Evolutionary conservation across 2,329 filamentous ascomycete species (phyloP), one percentile per base, ranked within the genome.

Genomic region (Samsoniella hepiali): DNA sequence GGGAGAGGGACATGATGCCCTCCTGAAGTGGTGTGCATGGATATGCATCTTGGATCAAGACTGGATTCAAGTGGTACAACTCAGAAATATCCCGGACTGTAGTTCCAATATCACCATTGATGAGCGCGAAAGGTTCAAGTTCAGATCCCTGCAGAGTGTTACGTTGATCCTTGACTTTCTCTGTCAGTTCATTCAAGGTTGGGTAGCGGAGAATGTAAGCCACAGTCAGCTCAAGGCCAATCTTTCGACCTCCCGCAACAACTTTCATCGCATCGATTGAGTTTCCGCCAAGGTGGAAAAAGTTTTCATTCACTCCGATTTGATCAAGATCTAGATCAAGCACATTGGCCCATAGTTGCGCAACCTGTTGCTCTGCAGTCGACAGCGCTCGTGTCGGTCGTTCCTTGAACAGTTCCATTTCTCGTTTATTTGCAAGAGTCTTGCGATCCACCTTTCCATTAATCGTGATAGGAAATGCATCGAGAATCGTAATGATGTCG

Each of bases 281-380:
- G 22, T 45, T 22, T 3, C 42, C n/a, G 42, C 42, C 42, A 10
- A 45, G 42, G 10, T 45, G 17, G 1, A 45, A 45, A 27, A 45
- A 45, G 42, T 11, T 45, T 3, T 11, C 42, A n/a, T 45, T 22
- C 3, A 45, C 7, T 17, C 42, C 42, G 3, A 45, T 45, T 3
- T 42, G 42, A 6, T 49, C 36, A 3, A 29, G 13, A 1, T 49
- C 29, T 5, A 59, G n/a, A 6, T 42, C 29, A 5, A 64, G 58
- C 22, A 66, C 29, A 4, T 32, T 13, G n/a, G 34, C 22, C 56
- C 58, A 64, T 47, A 66, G 17, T 42, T 42, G 40, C 17, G 40
- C 40, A 42, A 42, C 40, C 6, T 42, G 40, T 42, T 9, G 29
- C 5, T 2, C 10, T 47, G 36, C 15, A 63, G 6, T 42, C 2